These are phyloP conservation scores for Solanum paucissectum DNA, from an alignment of 257 asterid species.

Conservation along the genomic window DNA sequence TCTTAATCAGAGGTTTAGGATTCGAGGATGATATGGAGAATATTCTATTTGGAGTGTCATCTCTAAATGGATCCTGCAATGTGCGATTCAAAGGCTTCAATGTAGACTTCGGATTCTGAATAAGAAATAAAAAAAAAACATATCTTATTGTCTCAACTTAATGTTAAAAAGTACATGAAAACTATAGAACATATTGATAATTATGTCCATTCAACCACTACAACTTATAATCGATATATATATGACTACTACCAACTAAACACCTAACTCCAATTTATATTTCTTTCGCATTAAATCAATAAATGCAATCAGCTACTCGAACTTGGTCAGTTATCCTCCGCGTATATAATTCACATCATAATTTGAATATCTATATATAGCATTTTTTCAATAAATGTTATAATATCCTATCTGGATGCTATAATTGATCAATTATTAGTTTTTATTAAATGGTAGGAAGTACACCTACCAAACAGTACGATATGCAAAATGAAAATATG, in stretches of 20 bases:
- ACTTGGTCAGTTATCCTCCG: background rate
- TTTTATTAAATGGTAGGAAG: background rate
- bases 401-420: background rate
- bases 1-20: rapidly evolving
- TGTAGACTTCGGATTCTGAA: rapidly evolving
- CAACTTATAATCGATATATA: background rate
- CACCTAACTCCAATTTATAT: background rate
- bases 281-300: background rate
- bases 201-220: background rate
- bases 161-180: background rate
- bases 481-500: background rate
- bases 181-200: background rate
- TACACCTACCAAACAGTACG: background rate
- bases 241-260: background rate
- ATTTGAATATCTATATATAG: background rate
- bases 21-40: no score
- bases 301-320: background rate
- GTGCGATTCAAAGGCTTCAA: rapidly evolving
- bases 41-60: rapidly evolving
- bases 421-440: background rate
- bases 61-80: rapidly evolving
- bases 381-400: background rate
- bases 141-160: background rate
- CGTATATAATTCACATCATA: background rate
- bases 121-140: background rate